Percentiles rank a stretch among this genome's conserved stretches.
Conservation (phyloP, 1,139 yeast genomes). For the Pichia sp. region DNA sequence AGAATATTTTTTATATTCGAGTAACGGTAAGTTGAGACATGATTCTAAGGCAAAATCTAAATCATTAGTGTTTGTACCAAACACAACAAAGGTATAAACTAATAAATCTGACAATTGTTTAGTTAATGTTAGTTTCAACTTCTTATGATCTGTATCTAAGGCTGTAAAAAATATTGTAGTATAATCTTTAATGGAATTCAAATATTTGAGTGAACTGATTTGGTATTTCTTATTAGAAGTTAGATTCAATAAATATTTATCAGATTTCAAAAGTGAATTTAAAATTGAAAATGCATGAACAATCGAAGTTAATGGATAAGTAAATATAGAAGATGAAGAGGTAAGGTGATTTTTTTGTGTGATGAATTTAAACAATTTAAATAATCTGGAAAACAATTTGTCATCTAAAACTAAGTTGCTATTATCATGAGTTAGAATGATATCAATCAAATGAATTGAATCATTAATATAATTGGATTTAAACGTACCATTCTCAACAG, state of each 20-base stretch:
- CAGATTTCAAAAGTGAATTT: slow-evolving; percentile 27
- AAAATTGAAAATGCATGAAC: slow-evolving; percentile 25
- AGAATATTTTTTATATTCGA: slow-evolving; percentile 19
- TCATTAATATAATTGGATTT: slow-evolving; percentile 29
- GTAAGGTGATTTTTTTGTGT: slow-evolving; percentile 15
- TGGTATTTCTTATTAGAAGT: slow-evolving; percentile 20
- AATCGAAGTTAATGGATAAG: slow-evolving; percentile 27
- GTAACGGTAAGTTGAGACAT: slow-evolving; percentile 19
- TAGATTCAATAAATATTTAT: slow-evolving; percentile 22
- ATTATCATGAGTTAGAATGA: slow-evolving; percentile 25
- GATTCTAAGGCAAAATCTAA: slow-evolving; percentile 21
- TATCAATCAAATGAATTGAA: slow-evolving; percentile 24
- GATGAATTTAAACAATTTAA: slow-evolving; percentile 24
- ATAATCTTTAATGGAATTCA: slow-evolving; percentile 19
- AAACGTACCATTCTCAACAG: slow-evolving; percentile 26
- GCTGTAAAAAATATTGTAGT: slow-evolving; percentile 15
- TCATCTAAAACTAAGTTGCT: slow-evolving; percentile 25
- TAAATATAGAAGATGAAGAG: slow-evolving; percentile 16
- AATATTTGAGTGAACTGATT: slow-evolving; percentile 17
- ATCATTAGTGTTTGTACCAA: slow-evolving; percentile 24
- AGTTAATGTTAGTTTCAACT: slow-evolving; percentile 25
- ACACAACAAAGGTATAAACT: slow-evolving; percentile 26
- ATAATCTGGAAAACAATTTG: slow-evolving; percentile 25
- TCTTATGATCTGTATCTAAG: slow-evolving; percentile 26
- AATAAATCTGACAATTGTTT: slow-evolving; percentile 28